Evolutionary conservation across 148 eudicot species (phyloP).

Genomic region (Vaccinium myrtillus): DNA sequence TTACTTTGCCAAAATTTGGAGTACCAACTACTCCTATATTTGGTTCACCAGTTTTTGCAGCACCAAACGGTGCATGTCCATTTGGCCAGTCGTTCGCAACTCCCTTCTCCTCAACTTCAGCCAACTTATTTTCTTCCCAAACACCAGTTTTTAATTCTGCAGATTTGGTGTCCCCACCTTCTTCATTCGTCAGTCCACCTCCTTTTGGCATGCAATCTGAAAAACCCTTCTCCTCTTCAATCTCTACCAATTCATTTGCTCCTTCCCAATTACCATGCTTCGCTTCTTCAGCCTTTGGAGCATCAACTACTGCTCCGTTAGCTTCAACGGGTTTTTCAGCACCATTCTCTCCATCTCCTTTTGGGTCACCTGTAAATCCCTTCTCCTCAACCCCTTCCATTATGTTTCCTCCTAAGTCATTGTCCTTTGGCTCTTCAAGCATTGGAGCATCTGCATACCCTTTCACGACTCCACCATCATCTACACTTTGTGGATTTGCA

Average conservation of each 20-base stretch:
- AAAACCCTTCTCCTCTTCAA: not conserved
- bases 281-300: not conserved
- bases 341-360: not conserved
- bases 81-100: constrained; percentile 3
- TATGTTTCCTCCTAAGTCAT: not conserved
- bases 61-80: not conserved
- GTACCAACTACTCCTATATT: not conserved
- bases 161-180: not conserved
- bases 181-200: not conserved
- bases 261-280: not conserved
- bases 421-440: not conserved
- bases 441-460: not conserved
- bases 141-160: not conserved
- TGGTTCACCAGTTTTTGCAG: not conserved
- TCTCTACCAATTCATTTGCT: constrained; percentile 12
- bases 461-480: not conserved
- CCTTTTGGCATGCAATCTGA: not conserved
- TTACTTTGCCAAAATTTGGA: not conserved
- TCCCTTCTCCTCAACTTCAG: constrained; percentile 1
- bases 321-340: not conserved
- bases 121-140: not conserved
- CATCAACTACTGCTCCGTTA: not conserved
- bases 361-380: not conserved
- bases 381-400: not conserved
- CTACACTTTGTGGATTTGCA: not conserved